Evolutionary conservation across 2,329 filamentous ascomycete species (phyloP).

Genomic region (Alternaria tenuissima): DNA sequence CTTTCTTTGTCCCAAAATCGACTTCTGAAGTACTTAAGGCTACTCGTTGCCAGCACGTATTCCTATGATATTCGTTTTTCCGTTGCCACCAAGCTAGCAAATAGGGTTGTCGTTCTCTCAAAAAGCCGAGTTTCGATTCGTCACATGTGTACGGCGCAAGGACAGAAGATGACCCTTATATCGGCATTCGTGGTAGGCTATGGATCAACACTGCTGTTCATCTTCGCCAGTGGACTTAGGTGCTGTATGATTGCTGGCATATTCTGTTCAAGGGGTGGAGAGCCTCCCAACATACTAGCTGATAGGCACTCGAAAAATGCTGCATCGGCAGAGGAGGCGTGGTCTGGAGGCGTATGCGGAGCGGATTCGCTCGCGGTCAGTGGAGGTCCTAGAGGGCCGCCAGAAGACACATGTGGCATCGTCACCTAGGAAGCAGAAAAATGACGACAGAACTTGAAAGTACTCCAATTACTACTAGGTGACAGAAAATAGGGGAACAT

Average conservation of each 20-base stretch:
- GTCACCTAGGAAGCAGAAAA: not conserved
- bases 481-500: not conserved
- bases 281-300: not conserved
- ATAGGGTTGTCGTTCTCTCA: not conserved
- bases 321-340: not conserved
- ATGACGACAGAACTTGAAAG: not conserved
- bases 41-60: not conserved
- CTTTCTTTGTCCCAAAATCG: not conserved
- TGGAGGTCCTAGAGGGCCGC: not conserved
- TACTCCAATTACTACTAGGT: not conserved
- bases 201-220: not conserved
- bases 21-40: not conserved
- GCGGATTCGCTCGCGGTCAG: not conserved
- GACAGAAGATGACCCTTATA: not conserved
- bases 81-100: not conserved
- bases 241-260: not conserved
- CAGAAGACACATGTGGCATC: not conserved
- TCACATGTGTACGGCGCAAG: not conserved
- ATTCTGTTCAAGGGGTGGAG: not conserved
- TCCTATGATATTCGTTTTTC: not conserved
- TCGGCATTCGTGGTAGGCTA: not conserved
- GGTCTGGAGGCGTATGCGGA: not conserved
- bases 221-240: not conserved
- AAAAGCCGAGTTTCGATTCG: not conserved
- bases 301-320: too few relatives aligned